Conservation (phyloP, 2,329 filamentous ascomycete species). For the Juglanconis sp. region DNA sequence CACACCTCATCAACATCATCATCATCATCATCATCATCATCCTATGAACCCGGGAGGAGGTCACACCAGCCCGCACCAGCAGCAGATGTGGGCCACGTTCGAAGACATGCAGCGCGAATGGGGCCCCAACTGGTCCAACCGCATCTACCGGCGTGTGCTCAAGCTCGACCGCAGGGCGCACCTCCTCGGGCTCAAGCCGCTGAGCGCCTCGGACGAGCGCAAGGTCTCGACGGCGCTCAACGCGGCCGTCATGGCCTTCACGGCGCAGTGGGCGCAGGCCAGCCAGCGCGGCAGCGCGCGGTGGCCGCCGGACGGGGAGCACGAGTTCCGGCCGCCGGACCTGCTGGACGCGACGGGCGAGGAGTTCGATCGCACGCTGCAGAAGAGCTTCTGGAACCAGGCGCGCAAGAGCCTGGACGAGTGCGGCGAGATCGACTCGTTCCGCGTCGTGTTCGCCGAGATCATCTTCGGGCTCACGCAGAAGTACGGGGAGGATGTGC, state of each 20-base stretch:
- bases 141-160: slow-evolving; percentile 47
- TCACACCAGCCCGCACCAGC: slow-evolving; percentile 22
- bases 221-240: slow-evolving; percentile 44
- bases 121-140: slow-evolving; percentile 42
- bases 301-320: background rate
- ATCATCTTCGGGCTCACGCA: slow-evolving; percentile 37
- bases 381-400: slow-evolving; percentile 36
- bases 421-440: slow-evolving; percentile 33
- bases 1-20: background rate
- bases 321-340: background rate
- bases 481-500: slow-evolving; percentile 18
- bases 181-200: slow-evolving; percentile 35
- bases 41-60: slow-evolving; percentile 10
- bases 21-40: no score
- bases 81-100: slow-evolving; percentile 5
- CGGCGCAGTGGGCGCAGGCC: slow-evolving; percentile 47
- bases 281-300: slow-evolving; percentile 26
- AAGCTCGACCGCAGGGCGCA: slow-evolving; percentile 44
- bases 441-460: slow-evolving; percentile 35
- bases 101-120: slow-evolving; percentile 24
- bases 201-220: slow-evolving; percentile 40
- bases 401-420: slow-evolving; percentile 34
- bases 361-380: slow-evolving; percentile 37
- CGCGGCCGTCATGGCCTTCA: slow-evolving; percentile 49
- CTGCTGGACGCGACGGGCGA: slow-evolving; percentile 18